phyloP scores from a whole-genome alignment of 805 yeast genomes.

The Myxozyma lipomycoides region DNA sequence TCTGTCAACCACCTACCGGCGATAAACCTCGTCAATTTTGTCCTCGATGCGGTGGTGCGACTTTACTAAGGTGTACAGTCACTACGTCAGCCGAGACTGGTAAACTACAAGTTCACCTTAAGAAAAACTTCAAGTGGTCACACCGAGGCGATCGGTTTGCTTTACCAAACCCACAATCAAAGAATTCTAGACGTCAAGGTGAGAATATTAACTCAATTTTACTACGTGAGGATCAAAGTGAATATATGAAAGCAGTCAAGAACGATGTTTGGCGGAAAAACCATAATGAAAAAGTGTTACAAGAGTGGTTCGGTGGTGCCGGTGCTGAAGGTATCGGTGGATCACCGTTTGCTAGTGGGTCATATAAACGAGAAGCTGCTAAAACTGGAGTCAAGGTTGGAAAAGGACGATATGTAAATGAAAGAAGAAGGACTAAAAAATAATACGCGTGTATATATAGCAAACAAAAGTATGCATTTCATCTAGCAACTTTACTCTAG shows the following conservation, averaged over 20 bases:
- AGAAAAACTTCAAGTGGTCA: constrained; percentile 90
- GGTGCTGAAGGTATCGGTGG: constrained; percentile 63
- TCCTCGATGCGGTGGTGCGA: constrained; percentile 91
- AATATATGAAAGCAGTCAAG: constrained; percentile 81
- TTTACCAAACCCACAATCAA: constrained; percentile 82
- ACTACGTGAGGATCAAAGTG: constrained; percentile 90
- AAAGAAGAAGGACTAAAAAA: constrained; percentile 15
- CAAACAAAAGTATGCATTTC: not conserved
- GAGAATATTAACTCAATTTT: constrained; percentile 77
- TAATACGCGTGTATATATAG: not conserved
- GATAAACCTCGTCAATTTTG: constrained; percentile 73
- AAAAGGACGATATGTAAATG: constrained; percentile 74
- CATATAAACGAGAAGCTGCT: constrained; percentile 46
- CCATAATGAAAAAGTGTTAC: constrained; percentile 77
- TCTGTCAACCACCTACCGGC: constrained; percentile 73
- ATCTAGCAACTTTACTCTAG: too few species aligned
- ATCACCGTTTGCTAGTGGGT: constrained; percentile 77
- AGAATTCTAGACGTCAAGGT: constrained; percentile 63
- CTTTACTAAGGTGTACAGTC: constrained; percentile 80
- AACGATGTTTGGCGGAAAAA: constrained; percentile 83
- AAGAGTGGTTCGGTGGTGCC: constrained; percentile 93
- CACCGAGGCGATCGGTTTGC: constrained; percentile 80
- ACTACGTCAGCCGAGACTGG: constrained; percentile 56
- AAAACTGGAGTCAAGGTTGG: constrained; percentile 74
- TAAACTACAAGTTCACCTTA: constrained; percentile 78